These are phyloP conservation scores for Cyberlindnera samutprakarnensis DNA, from an alignment of 805 yeast genomes.

Conservation along the genomic window DNA sequence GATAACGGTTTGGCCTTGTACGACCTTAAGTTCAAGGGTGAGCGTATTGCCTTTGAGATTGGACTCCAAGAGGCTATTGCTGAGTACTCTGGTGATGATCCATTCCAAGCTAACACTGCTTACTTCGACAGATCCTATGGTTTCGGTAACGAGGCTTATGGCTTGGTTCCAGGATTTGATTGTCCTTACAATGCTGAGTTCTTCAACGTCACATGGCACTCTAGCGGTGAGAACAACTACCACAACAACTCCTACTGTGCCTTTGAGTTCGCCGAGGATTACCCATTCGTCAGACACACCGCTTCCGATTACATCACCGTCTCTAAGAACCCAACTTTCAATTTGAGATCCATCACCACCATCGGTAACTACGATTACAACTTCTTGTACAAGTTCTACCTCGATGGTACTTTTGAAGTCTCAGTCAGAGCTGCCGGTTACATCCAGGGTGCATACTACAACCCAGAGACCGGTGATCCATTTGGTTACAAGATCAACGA, in stretches of 20 bases:
- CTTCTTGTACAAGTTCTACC: conserved; percentile 17
- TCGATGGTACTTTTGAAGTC: conserved; percentile 24
- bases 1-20: conserved; percentile 20
- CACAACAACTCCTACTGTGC: conserved; percentile 24
- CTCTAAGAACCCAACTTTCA: conserved; percentile 20
- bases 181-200: conserved; percentile 24
- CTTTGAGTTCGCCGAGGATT: conserved; percentile 18
- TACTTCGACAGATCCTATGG: conserved; percentile 22
- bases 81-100: conserved; percentile 25
- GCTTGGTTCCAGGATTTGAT: conserved; percentile 23
- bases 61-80: conserved; percentile 25
- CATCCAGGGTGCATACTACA: conserved; percentile 24
- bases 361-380: conserved; percentile 23
- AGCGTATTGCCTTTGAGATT: conserved; percentile 22
- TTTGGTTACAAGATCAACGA: conserved; percentile 20
- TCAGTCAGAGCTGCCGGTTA: conserved; percentile 24
- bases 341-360: conserved; percentile 18
- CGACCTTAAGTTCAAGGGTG: conserved; percentile 24
- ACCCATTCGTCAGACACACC: conserved; percentile 19
- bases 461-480: conserved; percentile 11
- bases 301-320: conserved; percentile 13
- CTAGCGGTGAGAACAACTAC: conserved; percentile 15
- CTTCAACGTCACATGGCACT: conserved; percentile 23
- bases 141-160: conserved; percentile 24
- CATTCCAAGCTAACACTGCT: conserved; percentile 21